phyloP scores from a whole-genome alignment of 495 filamentous ascomycete genomes.

The Schizothecium vesticola region DNA sequence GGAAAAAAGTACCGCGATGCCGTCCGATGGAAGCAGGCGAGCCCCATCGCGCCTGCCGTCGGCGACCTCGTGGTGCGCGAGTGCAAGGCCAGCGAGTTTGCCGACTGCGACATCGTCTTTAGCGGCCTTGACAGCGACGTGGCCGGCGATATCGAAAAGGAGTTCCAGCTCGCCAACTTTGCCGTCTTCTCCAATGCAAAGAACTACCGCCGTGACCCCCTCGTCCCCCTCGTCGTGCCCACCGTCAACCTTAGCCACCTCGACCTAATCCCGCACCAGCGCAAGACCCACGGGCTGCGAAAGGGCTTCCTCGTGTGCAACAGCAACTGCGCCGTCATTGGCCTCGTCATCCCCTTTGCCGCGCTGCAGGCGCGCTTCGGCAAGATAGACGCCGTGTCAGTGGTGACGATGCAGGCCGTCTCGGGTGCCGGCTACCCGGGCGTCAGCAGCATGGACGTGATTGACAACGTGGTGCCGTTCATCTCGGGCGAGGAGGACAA shows the following conservation, averaged over 20 bases:
- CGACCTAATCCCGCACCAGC: conserved; percentile 70
- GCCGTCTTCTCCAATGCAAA: conserved; percentile 86
- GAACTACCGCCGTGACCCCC: conserved; percentile 77
- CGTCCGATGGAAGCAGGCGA: conserved; percentile 76
- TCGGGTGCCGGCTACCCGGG: conserved; percentile 87
- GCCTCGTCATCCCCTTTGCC: conserved; percentile 82
- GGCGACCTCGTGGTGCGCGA: conserved; percentile 67
- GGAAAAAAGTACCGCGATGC: conserved; percentile 82
- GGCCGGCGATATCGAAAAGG: conserved; percentile 75
- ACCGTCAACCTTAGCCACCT: conserved; percentile 79
- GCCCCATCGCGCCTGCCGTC: conserved; percentile 60
- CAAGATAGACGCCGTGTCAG: conserved; percentile 64
- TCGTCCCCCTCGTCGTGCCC: conserved; percentile 80
- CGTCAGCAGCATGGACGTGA: conserved; percentile 63
- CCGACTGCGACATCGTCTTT: conserved; percentile 84
- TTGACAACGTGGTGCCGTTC: conserved; percentile 82
- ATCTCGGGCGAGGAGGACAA: conserved; percentile 90
- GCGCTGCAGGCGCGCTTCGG: conserved; percentile 75
- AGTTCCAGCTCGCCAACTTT: conserved; percentile 71
- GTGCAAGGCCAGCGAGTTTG: conserved; percentile 68
- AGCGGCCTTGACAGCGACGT: conserved; percentile 81
- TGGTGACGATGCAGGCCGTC: conserved; percentile 84
- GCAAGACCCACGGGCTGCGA: conserved; percentile 56
- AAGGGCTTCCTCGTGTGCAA: conserved; percentile 85
- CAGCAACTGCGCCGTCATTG: conserved; percentile 87